Base-by-base conservation (phyloP, 2,329 filamentous ascomycete genomes). In the Phyllosticta citrichinensis region DNA sequence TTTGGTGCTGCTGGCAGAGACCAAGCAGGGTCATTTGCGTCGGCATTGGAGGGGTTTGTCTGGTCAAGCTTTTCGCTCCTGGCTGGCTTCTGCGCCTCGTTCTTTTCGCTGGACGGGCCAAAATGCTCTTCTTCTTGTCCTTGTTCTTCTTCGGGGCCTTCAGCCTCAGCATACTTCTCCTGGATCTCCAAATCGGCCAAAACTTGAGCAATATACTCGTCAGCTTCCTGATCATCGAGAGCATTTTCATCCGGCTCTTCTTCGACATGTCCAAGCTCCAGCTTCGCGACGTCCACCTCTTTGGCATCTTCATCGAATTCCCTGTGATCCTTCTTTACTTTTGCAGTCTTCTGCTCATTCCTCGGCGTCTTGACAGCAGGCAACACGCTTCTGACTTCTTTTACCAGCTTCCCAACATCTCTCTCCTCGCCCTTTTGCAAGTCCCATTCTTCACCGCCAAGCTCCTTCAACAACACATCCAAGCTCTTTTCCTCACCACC, bases 141-240 rank as follows among this genome's bases (percentile, higher is more conserved):
- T 19, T 47, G 40, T 14, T 47, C 27, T 60, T 12, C 61, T 53
- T 22, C 51, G 27, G 5, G 57, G 33, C 27, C 63, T 63, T 25
- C 61, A 0, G 65, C 62, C 6, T 62, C 52, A n/a, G 68, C 69
- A 60, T 77, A 73, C 64, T 76, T 77, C 60, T 66, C 70, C 56
- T 76, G 74, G 12, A 79, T 64, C 5, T 77, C 76, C 5, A 80
- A 65, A 63, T 78, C 77, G 6, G 77, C 77, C 58, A 80, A 74
- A 8, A 79, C 71, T 54, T 71, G 69, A 50, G 76, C 72, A 47
- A 80, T 76, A 20, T 79, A 73, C 20, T 79, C 77, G 47, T 79
- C 74, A 11, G 77, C 76, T 56, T 77, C 76, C 25, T 68, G 64
- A 4, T 67, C 64, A 24, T 68, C 65, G 22, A 57, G 27, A n/a